Percentiles rank a stretch among this genome's conserved stretches.
phyloP scores from a whole-genome alignment of 1,139 yeast genomes.

The Nakaseomyces delphensis region DNA sequence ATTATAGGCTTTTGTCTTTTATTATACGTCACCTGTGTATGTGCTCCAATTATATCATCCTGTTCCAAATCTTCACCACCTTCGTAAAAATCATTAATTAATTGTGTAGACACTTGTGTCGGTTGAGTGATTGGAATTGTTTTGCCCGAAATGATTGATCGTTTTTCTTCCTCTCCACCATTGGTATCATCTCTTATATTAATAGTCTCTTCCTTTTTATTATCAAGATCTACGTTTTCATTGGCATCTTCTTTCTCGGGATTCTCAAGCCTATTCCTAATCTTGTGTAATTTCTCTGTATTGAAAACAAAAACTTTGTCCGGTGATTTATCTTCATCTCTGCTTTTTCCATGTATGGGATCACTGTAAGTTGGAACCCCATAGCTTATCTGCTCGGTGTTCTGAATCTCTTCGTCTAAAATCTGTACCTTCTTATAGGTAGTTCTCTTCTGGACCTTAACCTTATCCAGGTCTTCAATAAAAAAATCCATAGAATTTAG shows the following conservation, averaged over 20 bases:
- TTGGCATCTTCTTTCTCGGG: constrained; percentile 9
- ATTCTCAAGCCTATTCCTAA: constrained; percentile 19
- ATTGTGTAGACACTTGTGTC: constrained; percentile 12
- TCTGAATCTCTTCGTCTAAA: constrained; percentile 5
- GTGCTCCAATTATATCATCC: constrained; percentile 7
- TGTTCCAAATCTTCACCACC: constrained; percentile 23
- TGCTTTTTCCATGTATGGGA: not conserved
- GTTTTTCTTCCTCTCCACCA: constrained; percentile 5
- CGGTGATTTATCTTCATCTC: not conserved
- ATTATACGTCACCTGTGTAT: constrained; percentile 1
- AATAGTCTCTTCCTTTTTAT: too few species aligned
- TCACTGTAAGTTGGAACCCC: not conserved
- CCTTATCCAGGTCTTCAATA: constrained; percentile 13
- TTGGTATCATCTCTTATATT: constrained; percentile 6
- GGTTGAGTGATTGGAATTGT: not conserved
- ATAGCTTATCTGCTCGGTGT: constrained; percentile 1
- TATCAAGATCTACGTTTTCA: too few species aligned
- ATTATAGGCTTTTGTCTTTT: not conserved
- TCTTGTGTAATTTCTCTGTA: constrained; percentile 16
- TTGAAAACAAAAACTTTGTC: constrained; percentile 22
- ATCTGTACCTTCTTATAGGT: constrained; percentile 20
- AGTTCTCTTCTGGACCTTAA: constrained; percentile 18
- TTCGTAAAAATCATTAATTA: constrained; percentile 19
- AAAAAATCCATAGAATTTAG: constrained; percentile 26
- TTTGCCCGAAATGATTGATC: not conserved